Evolutionary conservation across 306 rosid species (phyloP), one percentile per base, ranked within the genome.

Genomic region (Acacia confusa): DNA sequence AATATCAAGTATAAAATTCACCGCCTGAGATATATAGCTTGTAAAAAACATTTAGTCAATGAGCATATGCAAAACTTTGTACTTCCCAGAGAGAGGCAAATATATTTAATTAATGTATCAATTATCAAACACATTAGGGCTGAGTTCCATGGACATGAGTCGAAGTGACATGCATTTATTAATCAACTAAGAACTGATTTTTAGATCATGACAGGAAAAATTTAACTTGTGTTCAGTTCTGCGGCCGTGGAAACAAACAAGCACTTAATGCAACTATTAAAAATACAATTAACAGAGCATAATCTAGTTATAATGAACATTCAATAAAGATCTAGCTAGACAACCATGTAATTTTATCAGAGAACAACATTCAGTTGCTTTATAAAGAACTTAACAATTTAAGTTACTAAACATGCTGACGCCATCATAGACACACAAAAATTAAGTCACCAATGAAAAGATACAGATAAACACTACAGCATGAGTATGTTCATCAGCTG

Each of bases 341-440:
- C 77, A 79, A 11, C 43, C 65, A 65, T 7, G 70, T n/a, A 38
- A 45, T 43, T 83, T 38, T 63, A 75, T 75, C 57, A 14, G 75
- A 68, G 57, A 87, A 55, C 47, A 82, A 40, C 65, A 70, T 38
- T 13, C 32, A 4, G 47, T 22, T 76, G 53, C 45, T 44, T 55
- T 36, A 60, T 53, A 71, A 65, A 48, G 45, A 60, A 66, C 22
- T 16, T 55, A 9, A 61, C 67, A 61, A 27, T 11, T 72, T 44
- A 40, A 67, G 63, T 79, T 58, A 76, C 53, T 48, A 76, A 72
- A 67, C 85, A 80, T 16, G 63, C 80, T 24, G 52, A 72, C 52
- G 48, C 67, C 80, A 79, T n/a, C 45, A 20, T 44, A 61, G 61
- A 79, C 55, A 61, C 19, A 66, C 24, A n/a, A 53, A 25, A 67